phyloP scores from a whole-genome alignment of 192 early-diverging fungal species.

The Bifiguratus adelaidae region DNA sequence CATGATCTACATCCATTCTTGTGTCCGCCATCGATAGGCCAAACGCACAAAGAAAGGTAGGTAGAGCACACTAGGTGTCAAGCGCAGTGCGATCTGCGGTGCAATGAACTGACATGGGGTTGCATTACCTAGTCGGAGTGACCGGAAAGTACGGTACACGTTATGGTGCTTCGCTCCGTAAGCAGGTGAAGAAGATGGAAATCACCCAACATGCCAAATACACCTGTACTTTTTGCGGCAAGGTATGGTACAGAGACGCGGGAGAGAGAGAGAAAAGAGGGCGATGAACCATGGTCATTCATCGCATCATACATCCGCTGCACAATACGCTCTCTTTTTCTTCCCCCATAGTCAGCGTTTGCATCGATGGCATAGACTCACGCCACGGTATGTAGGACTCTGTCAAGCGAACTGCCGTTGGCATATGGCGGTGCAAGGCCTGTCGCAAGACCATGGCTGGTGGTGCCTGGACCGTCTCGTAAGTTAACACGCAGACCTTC shows the following conservation, averaged over 20 bases:
- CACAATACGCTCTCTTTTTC: too few species aligned
- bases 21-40: too few species aligned
- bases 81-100: too few species aligned
- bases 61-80: neutral
- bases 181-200: slow-evolving; percentile 97
- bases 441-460: slow-evolving; percentile 92
- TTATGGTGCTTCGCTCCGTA: slow-evolving; percentile 99
- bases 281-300: too few species aligned
- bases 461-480: slow-evolving; percentile 92
- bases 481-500: too few species aligned
- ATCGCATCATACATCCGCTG: too few species aligned
- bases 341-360: too few species aligned
- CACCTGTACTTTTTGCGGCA: slow-evolving; percentile 99
- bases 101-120: too few species aligned
- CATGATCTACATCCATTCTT: too few species aligned
- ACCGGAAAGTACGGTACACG: slow-evolving; percentile 99
- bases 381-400: slow-evolving; percentile 58
- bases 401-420: slow-evolving; percentile 90
- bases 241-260: too few species aligned
- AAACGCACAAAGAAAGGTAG: slow-evolving; percentile 93
- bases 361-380: too few species aligned
- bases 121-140: slow-evolving; percentile 90
- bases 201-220: slow-evolving; percentile 99
- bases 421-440: slow-evolving; percentile 97
- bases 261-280: too few species aligned